Percentiles rank a stretch among this genome's conserved stretches.
Conservation (phyloP, 306 rosid genomes). For the Lathyrus oleraceus region DNA sequence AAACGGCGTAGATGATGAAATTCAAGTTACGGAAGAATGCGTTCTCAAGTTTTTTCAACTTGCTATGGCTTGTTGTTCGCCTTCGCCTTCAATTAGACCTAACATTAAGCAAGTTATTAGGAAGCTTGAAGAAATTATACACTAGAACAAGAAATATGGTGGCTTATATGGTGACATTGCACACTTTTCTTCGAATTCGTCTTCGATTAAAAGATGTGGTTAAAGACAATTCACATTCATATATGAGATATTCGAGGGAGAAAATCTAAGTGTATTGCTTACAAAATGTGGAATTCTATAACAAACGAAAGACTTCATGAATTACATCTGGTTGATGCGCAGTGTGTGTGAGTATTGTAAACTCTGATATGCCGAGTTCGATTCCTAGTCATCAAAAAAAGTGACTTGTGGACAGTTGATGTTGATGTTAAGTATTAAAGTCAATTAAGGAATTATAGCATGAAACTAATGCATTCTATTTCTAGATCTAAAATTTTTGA, state of each 20-base stretch:
- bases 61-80: conserved; percentile 86
- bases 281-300: conserved; percentile 41
- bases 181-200: conserved; percentile 37
- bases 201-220: conserved; percentile 28
- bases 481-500: conserved; percentile 32
- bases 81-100: conserved; percentile 82
- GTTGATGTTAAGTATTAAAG: conserved; percentile 39
- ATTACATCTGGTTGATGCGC: neutral
- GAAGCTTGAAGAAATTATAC: conserved; percentile 78
- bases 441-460: conserved; percentile 37
- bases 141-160: conserved; percentile 38
- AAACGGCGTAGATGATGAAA: conserved; percentile 35
- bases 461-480: conserved; percentile 34
- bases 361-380: neutral
- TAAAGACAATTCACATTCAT: conserved; percentile 40
- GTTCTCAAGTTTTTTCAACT: conserved; percentile 76
- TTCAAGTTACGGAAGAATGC: conserved; percentile 52
- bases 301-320: conserved; percentile 30
- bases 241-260: conserved; percentile 28
- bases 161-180: conserved; percentile 4
- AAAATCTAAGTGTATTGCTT: conserved; percentile 2
- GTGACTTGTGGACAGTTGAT: conserved; percentile 35
- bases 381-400: neutral
- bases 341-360: neutral
- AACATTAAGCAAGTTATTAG: conserved; percentile 65